phyloP scores from a whole-genome alignment of 2,329 filamentous ascomycete genomes.

The Purpureocillium takamizusanense region DNA sequence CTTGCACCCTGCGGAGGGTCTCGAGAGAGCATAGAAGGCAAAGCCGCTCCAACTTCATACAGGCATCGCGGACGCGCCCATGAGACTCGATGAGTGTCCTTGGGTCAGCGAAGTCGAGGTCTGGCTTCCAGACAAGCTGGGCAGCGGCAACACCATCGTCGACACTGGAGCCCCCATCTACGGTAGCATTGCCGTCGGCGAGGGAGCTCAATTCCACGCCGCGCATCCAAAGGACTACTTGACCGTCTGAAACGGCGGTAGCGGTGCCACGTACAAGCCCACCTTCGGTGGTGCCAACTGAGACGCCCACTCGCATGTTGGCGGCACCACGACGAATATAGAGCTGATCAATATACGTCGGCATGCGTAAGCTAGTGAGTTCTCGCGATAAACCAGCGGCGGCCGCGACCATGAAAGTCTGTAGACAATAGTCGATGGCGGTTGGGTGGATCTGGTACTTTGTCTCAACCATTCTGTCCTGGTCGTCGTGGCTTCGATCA shows the following conservation, averaged over 20 bases:
- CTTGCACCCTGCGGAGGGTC: not conserved
- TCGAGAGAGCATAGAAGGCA: not conserved
- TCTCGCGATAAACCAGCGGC: not conserved
- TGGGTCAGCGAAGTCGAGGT: not conserved
- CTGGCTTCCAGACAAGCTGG: not conserved
- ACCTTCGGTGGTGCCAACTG: not conserved
- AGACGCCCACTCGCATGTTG: not conserved
- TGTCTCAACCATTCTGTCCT: not conserved
- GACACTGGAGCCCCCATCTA: not conserved
- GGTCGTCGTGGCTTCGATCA: not conserved
- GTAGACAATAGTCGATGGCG: conserved; percentile 7
- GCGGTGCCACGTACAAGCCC: not conserved
- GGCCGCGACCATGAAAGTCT: conserved; percentile 2
- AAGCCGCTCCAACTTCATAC: not conserved
- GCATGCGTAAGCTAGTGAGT: not conserved
- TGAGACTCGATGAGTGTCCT: not conserved
- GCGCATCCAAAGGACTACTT: not conserved
- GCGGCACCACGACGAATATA: conserved; percentile 3
- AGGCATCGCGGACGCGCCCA: not conserved
- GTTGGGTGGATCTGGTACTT: conserved; percentile 8
- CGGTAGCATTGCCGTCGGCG: not conserved
- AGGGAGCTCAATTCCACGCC: not conserved
- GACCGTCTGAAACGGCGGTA: not conserved
- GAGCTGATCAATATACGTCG: not conserved
- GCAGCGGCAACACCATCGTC: not conserved